A percentile compares a stretch with the other conserved stretches of the same genome.
Conservation (phyloP, 73 alveolate species). For the Strombidium stylifer region DNA sequence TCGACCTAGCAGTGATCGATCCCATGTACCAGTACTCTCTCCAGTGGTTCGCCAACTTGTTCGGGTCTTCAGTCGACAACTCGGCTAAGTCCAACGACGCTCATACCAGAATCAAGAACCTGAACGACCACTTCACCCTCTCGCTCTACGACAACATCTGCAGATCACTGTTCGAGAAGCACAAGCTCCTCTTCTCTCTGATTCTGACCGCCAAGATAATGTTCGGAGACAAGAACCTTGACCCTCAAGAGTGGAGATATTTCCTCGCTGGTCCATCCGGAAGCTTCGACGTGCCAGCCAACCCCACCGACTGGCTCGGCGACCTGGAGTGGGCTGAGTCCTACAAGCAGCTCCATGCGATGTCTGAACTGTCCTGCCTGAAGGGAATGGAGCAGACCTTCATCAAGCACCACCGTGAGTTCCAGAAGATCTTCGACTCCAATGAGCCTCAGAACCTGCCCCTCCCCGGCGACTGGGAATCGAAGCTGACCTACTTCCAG, state of each 20-base stretch:
- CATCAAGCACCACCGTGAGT: constrained; percentile 72
- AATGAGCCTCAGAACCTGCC: constrained; percentile 86
- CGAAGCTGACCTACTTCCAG: constrained; percentile 83
- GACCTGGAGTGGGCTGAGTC: constrained; percentile 97
- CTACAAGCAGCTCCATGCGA: constrained; percentile 89
- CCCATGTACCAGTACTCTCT: constrained; percentile 99
- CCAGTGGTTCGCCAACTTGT: constrained; percentile 99
- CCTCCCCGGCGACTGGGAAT: constrained; percentile 96
- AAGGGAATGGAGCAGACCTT: constrained; percentile 90
- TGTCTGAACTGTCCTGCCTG: constrained; percentile 78
- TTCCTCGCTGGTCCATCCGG: constrained; percentile 98
- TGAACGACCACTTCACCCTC: constrained; percentile 96
- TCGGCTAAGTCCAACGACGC: constrained; percentile 95
- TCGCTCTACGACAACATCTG: constrained; percentile 98
- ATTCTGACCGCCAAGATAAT: constrained; percentile 95
- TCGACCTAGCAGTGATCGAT: constrained; percentile 95
- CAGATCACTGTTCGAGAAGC: constrained; percentile 98
- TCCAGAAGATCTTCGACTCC: constrained; percentile 85
- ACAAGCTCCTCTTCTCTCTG: constrained; percentile 96
- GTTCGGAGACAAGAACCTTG: constrained; percentile 70
- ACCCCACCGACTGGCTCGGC: constrained; percentile 98
- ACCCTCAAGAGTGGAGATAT: constrained; percentile 90
- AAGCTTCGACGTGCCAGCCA: constrained; percentile 81
- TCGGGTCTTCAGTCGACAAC: constrained; percentile 96
- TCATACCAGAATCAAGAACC: constrained; percentile 88